Evolutionary conservation across 331 rosid species (phyloP).

Genomic region (Rhamnella rubrinervis): DNA sequence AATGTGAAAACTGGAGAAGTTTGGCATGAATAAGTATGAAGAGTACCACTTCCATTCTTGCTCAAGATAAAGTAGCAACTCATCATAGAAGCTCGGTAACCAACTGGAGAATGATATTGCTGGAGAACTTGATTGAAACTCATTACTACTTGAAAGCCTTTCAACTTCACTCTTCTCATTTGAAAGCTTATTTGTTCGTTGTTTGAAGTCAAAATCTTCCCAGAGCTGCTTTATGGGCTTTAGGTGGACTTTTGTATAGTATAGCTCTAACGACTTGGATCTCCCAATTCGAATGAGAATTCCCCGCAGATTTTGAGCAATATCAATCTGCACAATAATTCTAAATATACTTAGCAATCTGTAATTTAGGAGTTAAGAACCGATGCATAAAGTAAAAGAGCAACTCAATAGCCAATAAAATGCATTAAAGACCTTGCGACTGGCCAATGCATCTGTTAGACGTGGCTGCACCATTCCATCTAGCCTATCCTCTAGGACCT

Average conservation of each 20-base stretch:
- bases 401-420: not conserved
- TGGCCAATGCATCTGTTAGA: constrained; percentile 77
- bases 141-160: constrained; percentile 43
- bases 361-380: not conserved
- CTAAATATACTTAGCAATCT: not conserved
- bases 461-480: constrained; percentile 98
- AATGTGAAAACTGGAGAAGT: not conserved
- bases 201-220: constrained; percentile 81
- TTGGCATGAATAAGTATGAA: constrained; percentile 12
- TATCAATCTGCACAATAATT: constrained; percentile 57
- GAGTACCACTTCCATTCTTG: constrained; percentile 98
- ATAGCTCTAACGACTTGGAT: constrained; percentile 87
- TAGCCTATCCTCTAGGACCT: constrained; percentile 96
- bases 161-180: constrained; percentile 63
- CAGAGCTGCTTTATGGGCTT: constrained; percentile 88
- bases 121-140: constrained; percentile 49
- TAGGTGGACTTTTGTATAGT: constrained; percentile 87
- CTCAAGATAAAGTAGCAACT: constrained; percentile 91
- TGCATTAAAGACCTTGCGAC: constrained; percentile 65
- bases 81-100: constrained; percentile 93
- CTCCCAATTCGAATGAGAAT: constrained; percentile 96
- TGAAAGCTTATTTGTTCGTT: constrained; percentile 48
- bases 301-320: constrained; percentile 84
- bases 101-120: constrained; percentile 69
- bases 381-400: not conserved